Percentiles rank a stretch among this genome's conserved stretches.
Conservation (phyloP, 106 monocot genomes). For the Amphibolis antarctica region DNA sequence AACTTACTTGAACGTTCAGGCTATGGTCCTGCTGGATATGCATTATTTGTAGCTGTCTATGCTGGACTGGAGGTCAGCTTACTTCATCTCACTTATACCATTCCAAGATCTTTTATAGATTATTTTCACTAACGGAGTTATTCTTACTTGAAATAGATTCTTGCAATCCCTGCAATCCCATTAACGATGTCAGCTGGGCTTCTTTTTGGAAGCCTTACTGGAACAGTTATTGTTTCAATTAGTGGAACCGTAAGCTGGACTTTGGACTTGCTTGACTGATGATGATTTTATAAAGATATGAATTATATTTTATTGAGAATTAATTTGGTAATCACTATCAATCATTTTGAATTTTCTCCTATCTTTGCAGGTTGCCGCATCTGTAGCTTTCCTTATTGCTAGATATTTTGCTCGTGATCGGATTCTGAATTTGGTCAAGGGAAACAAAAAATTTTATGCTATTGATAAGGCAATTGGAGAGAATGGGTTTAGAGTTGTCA, state of each 20-base stretch:
- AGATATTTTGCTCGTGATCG: conserved; percentile 93
- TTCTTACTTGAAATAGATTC: conserved; percentile 34
- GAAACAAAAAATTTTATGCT: conserved; percentile 90
- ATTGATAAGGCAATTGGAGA: conserved; percentile 98
- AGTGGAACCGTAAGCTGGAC: conserved; percentile 70
- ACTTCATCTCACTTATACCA: not conserved
- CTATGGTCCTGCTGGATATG: conserved; percentile 90
- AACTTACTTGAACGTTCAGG: conserved; percentile 25
- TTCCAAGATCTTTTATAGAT: too few species aligned
- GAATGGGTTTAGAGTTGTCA: conserved; percentile 90
- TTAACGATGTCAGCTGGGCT: conserved; percentile 97
- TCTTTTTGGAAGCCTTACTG: conserved; percentile 71
- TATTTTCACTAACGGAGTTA: not conserved
- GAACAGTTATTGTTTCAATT: conserved; percentile 90
- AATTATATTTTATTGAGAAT: not conserved
- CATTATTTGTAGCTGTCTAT: conserved; percentile 82
- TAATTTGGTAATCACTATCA: not conserved
- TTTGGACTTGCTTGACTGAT: not conserved
- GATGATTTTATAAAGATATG: not conserved
- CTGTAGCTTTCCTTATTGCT: conserved; percentile 88
- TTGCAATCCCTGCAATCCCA: conserved; percentile 95
- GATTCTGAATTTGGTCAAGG: conserved; percentile 91
- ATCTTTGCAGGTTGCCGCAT: conserved; percentile 57
- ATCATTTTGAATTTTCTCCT: not conserved
- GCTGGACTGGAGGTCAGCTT: conserved; percentile 72